Evolutionary conservation across 2,329 filamentous ascomycete species (phyloP), one percentile per base, ranked within the genome.

Genomic region (Gliomastix tumulicola): DNA sequence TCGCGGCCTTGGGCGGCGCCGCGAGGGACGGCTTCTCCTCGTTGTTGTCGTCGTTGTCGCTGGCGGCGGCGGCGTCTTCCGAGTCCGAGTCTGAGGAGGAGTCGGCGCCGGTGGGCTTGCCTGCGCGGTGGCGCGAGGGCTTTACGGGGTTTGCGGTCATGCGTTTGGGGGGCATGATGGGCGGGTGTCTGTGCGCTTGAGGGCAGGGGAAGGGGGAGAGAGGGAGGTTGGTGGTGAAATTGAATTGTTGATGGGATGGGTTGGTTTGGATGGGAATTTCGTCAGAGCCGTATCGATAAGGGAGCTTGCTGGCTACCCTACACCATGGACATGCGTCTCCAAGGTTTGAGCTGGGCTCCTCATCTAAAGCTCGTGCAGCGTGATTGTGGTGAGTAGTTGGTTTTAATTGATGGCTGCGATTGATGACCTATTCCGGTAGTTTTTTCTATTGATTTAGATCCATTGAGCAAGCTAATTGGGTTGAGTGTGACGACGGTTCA

Each of bases 101-200:
- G 11, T 67, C 69, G 41, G 67, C 71, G 7, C 66, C 74, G 3
- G 71, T 65, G 13, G 82, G 69, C 60, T 96, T 97, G 46, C 92
- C 90, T 13, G 90, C 83, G 40, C 88, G 81, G 52, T 96, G 84
- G 39, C 92, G 84, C 47, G 81, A 77, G 18, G 88, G 85, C 56
- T 80, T 81, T 40, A 82, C 65, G 4, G 87, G 88, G 54, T 96
- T 95, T 44, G 89, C 88, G 44, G 90, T 97, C 86, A 97, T 95
- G 53, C 86, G 84, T 58, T 86, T 88, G 11, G 82, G 78, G 43
- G 84, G 81, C 73, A 76, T 77, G 40, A 36, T 52, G 47, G 9
- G 37, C 7, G 30, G n/a, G n/a, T 30, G n/a, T n/a, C n/a, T n/a
- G n/a, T n/a, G n/a, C n/a, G n/a, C n/a, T n/a, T n/a, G n/a, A n/a